These are phyloP conservation scores for Carex arenaria DNA, from an alignment of 202 grass and related monocot genomes.

Conservation along the genomic window DNA sequence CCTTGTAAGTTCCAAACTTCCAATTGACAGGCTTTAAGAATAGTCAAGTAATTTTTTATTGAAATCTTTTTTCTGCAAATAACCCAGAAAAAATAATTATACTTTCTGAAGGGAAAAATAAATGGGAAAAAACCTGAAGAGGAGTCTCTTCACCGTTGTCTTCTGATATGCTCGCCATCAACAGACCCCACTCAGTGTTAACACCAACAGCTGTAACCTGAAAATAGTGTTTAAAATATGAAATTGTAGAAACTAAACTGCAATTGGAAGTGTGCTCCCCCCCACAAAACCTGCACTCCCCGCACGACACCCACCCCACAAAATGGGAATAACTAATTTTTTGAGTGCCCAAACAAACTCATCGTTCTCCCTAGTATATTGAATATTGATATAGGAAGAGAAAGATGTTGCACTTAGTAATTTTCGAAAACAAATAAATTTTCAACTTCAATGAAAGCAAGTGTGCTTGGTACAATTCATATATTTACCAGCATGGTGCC, in stretches of 20 bases:
- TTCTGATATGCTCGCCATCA: slow-evolving; percentile 99
- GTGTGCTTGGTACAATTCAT: background rate
- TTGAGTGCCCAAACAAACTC: background rate
- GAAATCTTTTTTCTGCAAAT: background rate
- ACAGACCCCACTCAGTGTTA: slow-evolving; percentile 93
- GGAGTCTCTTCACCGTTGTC: slow-evolving; percentile 98
- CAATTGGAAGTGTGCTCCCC: background rate
- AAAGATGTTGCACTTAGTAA: background rate
- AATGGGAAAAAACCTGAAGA: slow-evolving; percentile 54
- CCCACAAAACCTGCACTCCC: background rate
- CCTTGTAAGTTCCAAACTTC: background rate
- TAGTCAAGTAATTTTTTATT: background rate
- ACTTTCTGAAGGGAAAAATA: background rate
- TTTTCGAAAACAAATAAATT: background rate
- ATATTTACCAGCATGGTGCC: slow-evolving; percentile 84
- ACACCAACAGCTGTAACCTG: slow-evolving; percentile 92
- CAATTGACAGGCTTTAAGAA: background rate
- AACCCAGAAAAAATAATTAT: background rate
- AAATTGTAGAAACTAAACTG: background rate
- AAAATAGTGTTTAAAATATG: slow-evolving; percentile 19
- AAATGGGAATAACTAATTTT: background rate
- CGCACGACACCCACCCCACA: background rate
- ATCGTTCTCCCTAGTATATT: background rate
- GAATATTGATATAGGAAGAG: background rate
- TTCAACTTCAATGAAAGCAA: background rate